Conservation (phyloP, 257 asterid genomes). For the Solanum okadae region DNA sequence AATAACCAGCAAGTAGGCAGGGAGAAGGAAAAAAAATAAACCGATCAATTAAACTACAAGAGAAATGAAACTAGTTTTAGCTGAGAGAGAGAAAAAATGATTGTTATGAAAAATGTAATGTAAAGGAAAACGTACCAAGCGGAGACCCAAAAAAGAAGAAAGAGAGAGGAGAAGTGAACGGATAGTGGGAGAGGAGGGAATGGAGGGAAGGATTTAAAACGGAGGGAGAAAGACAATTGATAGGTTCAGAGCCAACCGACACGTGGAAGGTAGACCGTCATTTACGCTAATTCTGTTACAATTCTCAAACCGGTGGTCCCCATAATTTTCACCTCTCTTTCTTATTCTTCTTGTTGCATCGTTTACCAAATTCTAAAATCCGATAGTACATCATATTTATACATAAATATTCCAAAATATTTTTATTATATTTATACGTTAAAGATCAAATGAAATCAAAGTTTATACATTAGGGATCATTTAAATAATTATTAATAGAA, state of each 20-base stretch:
- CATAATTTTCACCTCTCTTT: neutral
- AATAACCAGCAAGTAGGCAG: neutral
- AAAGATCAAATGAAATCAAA: neutral
- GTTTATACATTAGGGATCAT: neutral
- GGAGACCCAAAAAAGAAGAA: neutral
- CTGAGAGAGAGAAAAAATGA: neutral
- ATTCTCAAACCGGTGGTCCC: neutral
- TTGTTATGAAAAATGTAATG: neutral
- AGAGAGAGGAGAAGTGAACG: neutral
- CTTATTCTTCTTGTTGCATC: neutral
- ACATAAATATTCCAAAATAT: too few species aligned
- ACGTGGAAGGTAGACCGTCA: neutral
- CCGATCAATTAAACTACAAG: neutral
- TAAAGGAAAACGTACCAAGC: slow-evolving; percentile 3
- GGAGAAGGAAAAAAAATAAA: neutral
- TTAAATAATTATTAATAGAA: too few species aligned
- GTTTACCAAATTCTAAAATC: neutral
- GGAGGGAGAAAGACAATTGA: neutral
- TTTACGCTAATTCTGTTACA: neutral
- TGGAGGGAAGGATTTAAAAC: slow-evolving; percentile 22
- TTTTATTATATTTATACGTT: too few species aligned
- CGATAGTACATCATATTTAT: neutral
- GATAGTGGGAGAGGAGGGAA: neutral
- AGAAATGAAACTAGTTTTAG: neutral
- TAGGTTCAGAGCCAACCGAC: neutral